Percentiles rank a stretch among this genome's conserved stretches.
Evolutionary conservation across 2,329 filamentous ascomycete species (phyloP).

Genomic region (Zymoseptoria ardabiliae): DNA sequence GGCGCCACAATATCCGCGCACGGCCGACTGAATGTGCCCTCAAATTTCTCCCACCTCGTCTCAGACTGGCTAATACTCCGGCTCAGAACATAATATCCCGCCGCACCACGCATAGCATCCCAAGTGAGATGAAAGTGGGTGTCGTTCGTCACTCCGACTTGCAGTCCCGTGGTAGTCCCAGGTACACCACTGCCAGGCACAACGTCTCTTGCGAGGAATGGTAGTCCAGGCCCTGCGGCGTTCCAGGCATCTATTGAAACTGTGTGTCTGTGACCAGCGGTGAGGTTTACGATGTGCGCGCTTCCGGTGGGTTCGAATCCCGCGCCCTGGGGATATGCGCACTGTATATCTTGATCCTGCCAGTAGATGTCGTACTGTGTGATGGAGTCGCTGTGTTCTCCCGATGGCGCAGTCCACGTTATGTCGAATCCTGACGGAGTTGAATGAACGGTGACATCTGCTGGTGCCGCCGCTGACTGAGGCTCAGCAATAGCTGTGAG

Average conservation of each 20-base stretch:
- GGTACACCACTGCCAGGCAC: background rate
- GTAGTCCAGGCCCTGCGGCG: background rate
- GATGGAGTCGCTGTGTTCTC: background rate
- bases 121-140: background rate
- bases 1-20: background rate
- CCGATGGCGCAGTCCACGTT: background rate
- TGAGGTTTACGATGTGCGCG: background rate
- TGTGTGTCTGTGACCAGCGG: background rate
- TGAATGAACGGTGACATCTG: background rate
- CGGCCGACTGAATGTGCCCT: background rate
- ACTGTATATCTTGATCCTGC: background rate
- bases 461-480: background rate
- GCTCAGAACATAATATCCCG: background rate
- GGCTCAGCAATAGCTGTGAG: background rate
- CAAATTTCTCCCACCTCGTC: background rate
- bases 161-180: background rate
- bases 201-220: background rate
- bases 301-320: background rate
- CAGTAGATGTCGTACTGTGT: constrained; percentile 2
- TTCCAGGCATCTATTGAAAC: constrained; percentile 3
- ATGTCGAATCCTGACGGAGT: background rate
- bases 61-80: background rate
- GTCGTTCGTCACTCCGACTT: background rate
- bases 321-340: background rate
- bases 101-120: background rate